Base-by-base conservation (phyloP, 495 filamentous ascomycete genomes). In the Trichodelitschia bisporula region DNA sequence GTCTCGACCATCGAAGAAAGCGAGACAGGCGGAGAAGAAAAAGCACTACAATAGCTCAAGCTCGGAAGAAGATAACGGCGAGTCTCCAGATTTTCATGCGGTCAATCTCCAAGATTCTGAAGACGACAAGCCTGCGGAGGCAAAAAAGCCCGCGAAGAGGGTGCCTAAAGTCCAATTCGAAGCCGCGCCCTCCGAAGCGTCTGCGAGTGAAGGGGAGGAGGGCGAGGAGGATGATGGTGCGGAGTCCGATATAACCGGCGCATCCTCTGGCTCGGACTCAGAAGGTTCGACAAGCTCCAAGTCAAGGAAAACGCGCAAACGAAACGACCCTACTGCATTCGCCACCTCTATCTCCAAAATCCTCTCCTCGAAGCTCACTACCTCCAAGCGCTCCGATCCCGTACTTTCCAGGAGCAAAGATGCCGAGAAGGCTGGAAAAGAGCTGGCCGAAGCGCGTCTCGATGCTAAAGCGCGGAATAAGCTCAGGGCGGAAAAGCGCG, bases 331-430 rank as follows among this genome's bases (percentile, higher is more conserved):
- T 9, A 54, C 60, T 33, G 79, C 75, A 28, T 93, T 97, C 54
- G 76, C 82, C 4, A 82, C 68, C 15, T 84, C 80, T 23, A 86
- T 97, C 44, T 68, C 71, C 40, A 80, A 80, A 44, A 95, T 97
- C 53, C 61, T 97, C 14, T 59, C 63, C 18, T 76, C 75, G 32
- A 95, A 95, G 53, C 59, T 95, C 2, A 69, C 82, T 0, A 69
- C 63, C 4, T 62, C 71, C 10, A 72, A 76, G 36, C 75, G 83
- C 13, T 58, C 64, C 25, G 89, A 97, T 42, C 89, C 86, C 0
- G 76, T 95, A 16, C 62, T 97, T 8, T 74, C 83, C 3, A 73
- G 86, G 41, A 76, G 68, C 48, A 61, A 57, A 26, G 54, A 56
- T 18, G 79, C 80, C 0, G 60, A 68, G 3, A 62, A 72, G 28